phyloP scores from a whole-genome alignment of 441 rosid genomes.

The Brassica balearica region DNA sequence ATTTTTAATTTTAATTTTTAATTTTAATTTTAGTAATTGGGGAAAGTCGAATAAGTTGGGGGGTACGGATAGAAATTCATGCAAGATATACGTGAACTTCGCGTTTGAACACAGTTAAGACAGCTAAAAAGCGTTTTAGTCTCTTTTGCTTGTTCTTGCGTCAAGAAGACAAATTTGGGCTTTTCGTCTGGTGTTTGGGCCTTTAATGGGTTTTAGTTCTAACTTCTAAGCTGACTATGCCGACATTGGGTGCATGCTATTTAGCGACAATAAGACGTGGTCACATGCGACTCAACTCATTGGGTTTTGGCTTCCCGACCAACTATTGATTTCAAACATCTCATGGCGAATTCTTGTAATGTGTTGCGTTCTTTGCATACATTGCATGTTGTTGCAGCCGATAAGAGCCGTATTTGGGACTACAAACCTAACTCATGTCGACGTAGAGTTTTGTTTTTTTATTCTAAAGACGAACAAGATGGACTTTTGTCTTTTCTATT shows the following conservation, averaged over 20 bases:
- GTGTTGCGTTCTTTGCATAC: neutral
- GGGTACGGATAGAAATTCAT: too few species aligned
- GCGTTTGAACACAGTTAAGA: neutral
- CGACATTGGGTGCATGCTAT: neutral
- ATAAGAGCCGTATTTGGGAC: neutral
- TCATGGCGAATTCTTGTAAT: neutral
- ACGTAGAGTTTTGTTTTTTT: neutral
- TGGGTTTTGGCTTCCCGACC: neutral
- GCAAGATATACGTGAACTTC: neutral
- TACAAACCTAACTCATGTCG: neutral
- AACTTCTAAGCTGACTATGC: too few species aligned
- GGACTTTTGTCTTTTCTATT: neutral
- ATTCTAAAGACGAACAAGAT: neutral
- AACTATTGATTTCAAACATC: neutral
- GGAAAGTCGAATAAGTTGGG: too few species aligned
- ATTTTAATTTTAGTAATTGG: too few species aligned
- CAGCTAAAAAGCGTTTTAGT: too few species aligned
- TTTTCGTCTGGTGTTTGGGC: conserved; percentile 1
- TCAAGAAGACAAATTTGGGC: conserved; percentile 1
- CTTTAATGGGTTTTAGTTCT: conserved; percentile 1
- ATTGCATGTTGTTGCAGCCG: conserved; percentile 5
- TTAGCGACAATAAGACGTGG: neutral
- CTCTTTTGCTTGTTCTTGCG: neutral
- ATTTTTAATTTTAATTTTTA: too few species aligned
- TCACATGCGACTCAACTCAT: neutral